Conservation (phyloP, 2,329 filamentous ascomycete genomes). For the Cryphonectria japonica region DNA sequence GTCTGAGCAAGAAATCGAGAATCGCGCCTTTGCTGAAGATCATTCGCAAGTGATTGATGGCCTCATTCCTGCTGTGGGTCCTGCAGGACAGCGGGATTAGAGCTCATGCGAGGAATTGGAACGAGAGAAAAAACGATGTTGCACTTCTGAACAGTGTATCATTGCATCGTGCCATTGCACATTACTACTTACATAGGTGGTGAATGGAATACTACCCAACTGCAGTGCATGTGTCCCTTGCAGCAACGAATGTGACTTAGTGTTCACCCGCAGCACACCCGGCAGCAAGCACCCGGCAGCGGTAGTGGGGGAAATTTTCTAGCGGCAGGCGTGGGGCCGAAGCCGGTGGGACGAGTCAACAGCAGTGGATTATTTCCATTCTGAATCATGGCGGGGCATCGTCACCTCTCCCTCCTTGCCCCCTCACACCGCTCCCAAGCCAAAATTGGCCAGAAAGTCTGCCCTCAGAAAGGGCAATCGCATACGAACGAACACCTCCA, state of each 20-base stretch:
- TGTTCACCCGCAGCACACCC: background rate
- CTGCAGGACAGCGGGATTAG: background rate
- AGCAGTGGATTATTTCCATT: conserved; percentile 7
- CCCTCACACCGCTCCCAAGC: conserved; percentile 3
- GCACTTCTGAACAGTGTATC: background rate
- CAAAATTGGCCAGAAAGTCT: background rate
- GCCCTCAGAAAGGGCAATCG: background rate
- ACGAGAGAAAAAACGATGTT: background rate
- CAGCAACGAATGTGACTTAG: background rate
- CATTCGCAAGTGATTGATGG: conserved; percentile 43
- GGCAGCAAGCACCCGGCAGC: background rate
- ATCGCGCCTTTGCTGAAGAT: conserved; percentile 58
- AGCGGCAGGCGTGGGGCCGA: conserved; percentile 22
- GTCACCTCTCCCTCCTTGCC: background rate
- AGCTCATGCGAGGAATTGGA: background rate
- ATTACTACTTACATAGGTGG: background rate
- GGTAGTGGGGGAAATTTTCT: conserved; percentile 17
- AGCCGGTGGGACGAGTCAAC: conserved; percentile 14
- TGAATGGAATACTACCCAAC: background rate
- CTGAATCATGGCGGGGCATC: conserved; percentile 14
- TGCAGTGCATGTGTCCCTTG: background rate
- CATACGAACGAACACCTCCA: background rate
- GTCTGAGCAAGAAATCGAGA: conserved; percentile 53
- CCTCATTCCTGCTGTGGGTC: background rate
- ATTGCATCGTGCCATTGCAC: too few relatives aligned